Evolutionary conservation across 1,284 basidiomycete species (phyloP).

Genomic region (Leccinum cinnamomeum): DNA sequence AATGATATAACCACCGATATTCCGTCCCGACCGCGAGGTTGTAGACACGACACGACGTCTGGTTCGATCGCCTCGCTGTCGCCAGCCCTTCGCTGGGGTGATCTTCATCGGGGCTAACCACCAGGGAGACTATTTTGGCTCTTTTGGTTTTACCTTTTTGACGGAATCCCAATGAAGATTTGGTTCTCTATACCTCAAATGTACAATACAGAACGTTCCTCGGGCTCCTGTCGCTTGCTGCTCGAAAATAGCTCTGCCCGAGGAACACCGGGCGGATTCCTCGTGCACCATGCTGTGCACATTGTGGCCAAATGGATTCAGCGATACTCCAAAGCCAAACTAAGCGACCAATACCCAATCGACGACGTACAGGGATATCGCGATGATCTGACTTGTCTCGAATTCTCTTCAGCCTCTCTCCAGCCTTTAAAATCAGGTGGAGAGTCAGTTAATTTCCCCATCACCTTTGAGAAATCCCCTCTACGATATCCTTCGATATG

Average conservation of each 20-base stretch:
- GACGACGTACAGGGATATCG: constrained; percentile 25
- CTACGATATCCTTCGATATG: constrained; percentile 21
- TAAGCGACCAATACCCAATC: constrained; percentile 29
- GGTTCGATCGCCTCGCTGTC: constrained; percentile 21
- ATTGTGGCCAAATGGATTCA: constrained; percentile 19
- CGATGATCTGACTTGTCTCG: constrained; percentile 24
- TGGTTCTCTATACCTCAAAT: constrained; percentile 22
- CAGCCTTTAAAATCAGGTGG: constrained; percentile 30
- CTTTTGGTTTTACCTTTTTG: constrained; percentile 38
- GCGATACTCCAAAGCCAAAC: constrained; percentile 23
- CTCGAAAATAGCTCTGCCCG: constrained; percentile 33
- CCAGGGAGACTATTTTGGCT: constrained; percentile 34
- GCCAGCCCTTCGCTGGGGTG: constrained; percentile 22
- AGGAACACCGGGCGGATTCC: constrained; percentile 33
- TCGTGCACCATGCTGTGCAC: constrained; percentile 27
- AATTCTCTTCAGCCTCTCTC: constrained; percentile 16
- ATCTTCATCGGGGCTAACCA: constrained; percentile 21
- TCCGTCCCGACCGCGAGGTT: constrained; percentile 26
- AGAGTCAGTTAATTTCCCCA: background rate
- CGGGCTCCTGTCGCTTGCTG: constrained; percentile 6
- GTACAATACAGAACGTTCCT: constrained; percentile 18
- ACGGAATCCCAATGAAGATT: constrained; percentile 24
- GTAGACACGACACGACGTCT: constrained; percentile 15
- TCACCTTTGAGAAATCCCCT: constrained; percentile 12
- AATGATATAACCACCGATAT: constrained; percentile 22